These are phyloP conservation scores for Penicillium nordicum DNA, from an alignment of 2,329 filamentous ascomycete genomes.

Conservation along the genomic window DNA sequence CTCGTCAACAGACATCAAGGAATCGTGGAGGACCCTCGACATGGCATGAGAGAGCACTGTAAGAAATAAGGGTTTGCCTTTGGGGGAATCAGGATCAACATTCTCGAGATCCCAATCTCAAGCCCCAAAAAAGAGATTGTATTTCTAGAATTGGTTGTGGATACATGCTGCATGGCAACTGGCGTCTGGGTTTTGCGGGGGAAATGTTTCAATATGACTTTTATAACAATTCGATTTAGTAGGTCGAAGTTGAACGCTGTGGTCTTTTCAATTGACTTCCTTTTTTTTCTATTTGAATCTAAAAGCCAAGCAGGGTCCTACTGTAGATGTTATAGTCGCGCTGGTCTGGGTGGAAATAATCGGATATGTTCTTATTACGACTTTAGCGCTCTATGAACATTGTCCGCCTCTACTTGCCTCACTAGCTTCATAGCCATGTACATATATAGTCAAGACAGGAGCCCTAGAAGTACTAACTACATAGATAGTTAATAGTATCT, in stretches of 20 bases:
- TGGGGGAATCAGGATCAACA: background rate
- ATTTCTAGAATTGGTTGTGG: conserved; percentile 21
- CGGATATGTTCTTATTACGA: background rate
- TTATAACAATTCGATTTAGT: conserved; percentile 2
- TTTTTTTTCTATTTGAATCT: background rate
- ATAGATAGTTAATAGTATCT: background rate
- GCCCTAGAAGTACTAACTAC: background rate
- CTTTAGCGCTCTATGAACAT: background rate
- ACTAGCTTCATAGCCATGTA: background rate
- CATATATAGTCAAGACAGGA: background rate
- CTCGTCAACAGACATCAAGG: conserved; percentile 41
- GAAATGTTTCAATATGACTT: conserved; percentile 16
- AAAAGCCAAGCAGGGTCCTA: background rate
- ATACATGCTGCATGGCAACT: conserved; percentile 37
- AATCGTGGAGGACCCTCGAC: conserved; percentile 43
- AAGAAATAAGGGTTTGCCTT: conserved; percentile 4
- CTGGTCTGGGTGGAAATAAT: background rate
- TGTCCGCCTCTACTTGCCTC: background rate
- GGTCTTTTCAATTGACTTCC: background rate
- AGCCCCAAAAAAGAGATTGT: conserved; percentile 21
- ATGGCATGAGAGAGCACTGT: conserved; percentile 24
- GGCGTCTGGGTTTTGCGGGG: conserved; percentile 34
- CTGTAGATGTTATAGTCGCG: background rate
- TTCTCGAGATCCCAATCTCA: background rate
- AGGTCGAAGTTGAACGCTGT: conserved; percentile 1